A percentile compares a stretch with the other conserved stretches of the same genome.
phyloP scores from a whole-genome alignment of 2,329 filamentous ascomycete genomes.

The Arthroderma sp. region DNA sequence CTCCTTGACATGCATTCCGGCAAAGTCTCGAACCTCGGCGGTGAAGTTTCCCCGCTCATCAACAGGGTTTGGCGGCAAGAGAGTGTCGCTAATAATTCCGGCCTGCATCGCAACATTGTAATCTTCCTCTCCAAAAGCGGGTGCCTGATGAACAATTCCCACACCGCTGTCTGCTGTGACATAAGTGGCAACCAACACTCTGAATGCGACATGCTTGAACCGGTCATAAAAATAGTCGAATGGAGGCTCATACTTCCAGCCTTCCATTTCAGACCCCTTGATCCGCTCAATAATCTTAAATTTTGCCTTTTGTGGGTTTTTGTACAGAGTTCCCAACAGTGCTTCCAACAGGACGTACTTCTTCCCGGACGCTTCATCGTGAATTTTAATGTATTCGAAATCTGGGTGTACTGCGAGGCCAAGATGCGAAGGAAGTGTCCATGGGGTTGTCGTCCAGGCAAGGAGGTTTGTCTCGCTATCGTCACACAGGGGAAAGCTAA shows the following conservation, averaged over 20 bases:
- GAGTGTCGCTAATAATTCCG: conserved; percentile 63
- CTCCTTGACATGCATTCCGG: conserved; percentile 76
- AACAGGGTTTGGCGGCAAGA: conserved; percentile 81
- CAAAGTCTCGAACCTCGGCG: conserved; percentile 63
- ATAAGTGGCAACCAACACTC: conserved; percentile 69
- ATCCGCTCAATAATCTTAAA: conserved; percentile 70
- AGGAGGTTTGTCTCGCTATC: conserved; percentile 64
- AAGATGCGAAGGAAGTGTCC: conserved; percentile 74
- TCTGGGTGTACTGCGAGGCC: conserved; percentile 65
- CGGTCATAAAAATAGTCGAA: conserved; percentile 85
- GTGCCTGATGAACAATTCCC: conserved; percentile 86
- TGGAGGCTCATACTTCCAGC: conserved; percentile 77
- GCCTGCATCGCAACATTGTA: conserved; percentile 67
- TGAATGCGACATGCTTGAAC: conserved; percentile 75
- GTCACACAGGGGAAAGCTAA: conserved; percentile 70
- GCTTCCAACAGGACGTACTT: conserved; percentile 77
- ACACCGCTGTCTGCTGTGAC: conserved; percentile 84
- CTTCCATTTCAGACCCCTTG: conserved; percentile 71
- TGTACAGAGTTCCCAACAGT: conserved; percentile 71
- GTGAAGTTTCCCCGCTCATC: conserved; percentile 73
- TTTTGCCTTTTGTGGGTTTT: conserved; percentile 90
- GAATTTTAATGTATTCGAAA: conserved; percentile 77
- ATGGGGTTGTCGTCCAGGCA: conserved; percentile 81
- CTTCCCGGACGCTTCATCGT: conserved; percentile 68
- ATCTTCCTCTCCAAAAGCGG: conserved; percentile 92